Percentiles rank a stretch among this genome's conserved stretches.
phyloP scores from a whole-genome alignment of 2,329 filamentous ascomycete genomes.

The Fusarium clavum region DNA sequence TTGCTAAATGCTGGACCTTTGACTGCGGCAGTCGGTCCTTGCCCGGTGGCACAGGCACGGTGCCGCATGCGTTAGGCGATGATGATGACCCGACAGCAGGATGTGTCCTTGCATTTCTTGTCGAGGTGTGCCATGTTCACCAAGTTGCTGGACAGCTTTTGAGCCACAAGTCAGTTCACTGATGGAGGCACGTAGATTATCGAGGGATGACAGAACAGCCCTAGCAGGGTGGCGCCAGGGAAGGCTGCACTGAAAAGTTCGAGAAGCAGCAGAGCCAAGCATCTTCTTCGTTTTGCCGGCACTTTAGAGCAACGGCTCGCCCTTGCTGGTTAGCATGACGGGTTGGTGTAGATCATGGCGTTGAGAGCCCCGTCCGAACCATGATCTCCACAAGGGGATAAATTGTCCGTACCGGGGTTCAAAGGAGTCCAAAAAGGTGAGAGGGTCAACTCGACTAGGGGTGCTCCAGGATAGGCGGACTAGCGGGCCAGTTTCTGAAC shows the following conservation, averaged over 20 bases:
- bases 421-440: conserved; percentile 29
- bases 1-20: conserved; percentile 29
- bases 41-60: conserved; percentile 40
- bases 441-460: conserved; percentile 30
- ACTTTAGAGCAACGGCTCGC: conserved; percentile 44
- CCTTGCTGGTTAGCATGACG: conserved; percentile 45
- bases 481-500: conserved; percentile 29
- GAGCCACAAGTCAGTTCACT: conserved; percentile 29
- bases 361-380: conserved; percentile 48
- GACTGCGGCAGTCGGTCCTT: conserved; percentile 33
- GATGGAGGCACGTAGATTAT: background rate
- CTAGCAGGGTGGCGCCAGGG: conserved; percentile 36
- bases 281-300: conserved; percentile 38
- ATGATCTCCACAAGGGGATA: conserved; percentile 50
- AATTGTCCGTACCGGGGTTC: conserved; percentile 45
- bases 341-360: conserved; percentile 48
- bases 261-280: conserved; percentile 38
- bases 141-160: conserved; percentile 14
- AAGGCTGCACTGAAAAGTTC: conserved; percentile 33
- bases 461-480: conserved; percentile 27
- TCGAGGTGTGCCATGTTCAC: conserved; percentile 21
- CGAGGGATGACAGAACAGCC: conserved; percentile 29
- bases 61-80: conserved; percentile 38
- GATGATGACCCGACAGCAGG: conserved; percentile 24
- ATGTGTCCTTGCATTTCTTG: conserved; percentile 22